Conservation (phyloP, 2,329 filamentous ascomycete genomes). For the Colletotrichum sp. region DNA sequence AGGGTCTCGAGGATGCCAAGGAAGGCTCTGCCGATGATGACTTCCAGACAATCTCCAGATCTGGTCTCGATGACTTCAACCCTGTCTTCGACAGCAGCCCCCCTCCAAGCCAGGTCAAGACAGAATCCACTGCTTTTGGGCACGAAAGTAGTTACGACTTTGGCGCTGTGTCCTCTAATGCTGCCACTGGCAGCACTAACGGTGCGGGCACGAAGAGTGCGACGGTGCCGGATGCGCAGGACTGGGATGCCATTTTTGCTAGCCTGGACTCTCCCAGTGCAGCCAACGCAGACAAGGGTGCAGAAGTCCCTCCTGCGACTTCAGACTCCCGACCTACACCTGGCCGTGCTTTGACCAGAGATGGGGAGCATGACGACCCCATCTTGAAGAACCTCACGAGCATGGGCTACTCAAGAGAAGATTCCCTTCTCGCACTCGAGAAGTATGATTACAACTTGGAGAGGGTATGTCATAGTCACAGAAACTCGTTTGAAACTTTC, state of each 20-base stretch:
- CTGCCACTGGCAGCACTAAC: conserved; percentile 37
- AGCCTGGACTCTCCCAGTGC: conserved; percentile 67
- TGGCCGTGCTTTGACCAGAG: conserved; percentile 74
- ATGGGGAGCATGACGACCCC: conserved; percentile 86
- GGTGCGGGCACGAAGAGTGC: conserved; percentile 40
- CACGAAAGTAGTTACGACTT: conserved; percentile 67
- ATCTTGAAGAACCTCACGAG: conserved; percentile 87
- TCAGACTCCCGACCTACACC: conserved; percentile 29
- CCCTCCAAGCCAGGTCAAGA: conserved; percentile 58
- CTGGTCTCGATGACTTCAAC: conserved; percentile 79
- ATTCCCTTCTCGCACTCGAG: conserved; percentile 82
- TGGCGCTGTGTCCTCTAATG: conserved; percentile 47
- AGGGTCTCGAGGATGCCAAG: conserved; percentile 83
- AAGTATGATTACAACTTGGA: conserved; percentile 97
- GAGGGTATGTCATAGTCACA: conserved; percentile 66
- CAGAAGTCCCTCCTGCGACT: neutral
- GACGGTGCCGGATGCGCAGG: conserved; percentile 61
- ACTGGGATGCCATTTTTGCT: conserved; percentile 96
- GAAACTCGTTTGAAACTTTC: neutral
- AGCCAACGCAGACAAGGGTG: conserved; percentile 23
- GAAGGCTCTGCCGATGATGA: conserved; percentile 82
- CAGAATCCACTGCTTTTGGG: conserved; percentile 56
- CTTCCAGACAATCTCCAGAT: conserved; percentile 76
- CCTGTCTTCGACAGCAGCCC: conserved; percentile 78
- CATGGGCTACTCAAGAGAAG: conserved; percentile 83